phyloP scores from a whole-genome alignment of 1,284 basidiomycete genomes.

The Meira miltonrushii region DNA sequence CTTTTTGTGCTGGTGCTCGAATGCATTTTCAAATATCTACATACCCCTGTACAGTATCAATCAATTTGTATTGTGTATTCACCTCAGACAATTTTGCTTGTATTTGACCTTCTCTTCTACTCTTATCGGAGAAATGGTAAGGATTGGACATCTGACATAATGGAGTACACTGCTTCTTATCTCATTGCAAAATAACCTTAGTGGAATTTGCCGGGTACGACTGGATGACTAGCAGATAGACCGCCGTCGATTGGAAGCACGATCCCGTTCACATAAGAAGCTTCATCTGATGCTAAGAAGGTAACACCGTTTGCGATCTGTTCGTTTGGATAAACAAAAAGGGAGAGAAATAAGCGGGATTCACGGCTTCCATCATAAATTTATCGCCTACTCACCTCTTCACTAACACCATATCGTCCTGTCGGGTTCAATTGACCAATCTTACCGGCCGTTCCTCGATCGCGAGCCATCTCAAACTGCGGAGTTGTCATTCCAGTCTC shows the following conservation, averaged over 20 bases:
- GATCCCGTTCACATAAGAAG: constrained; percentile 84
- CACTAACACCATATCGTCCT: constrained; percentile 60
- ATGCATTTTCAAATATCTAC: too few species aligned
- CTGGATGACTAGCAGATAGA: constrained; percentile 67
- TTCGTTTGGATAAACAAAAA: constrained; percentile 4
- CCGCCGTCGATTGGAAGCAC: constrained; percentile 82
- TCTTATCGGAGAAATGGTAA: too few species aligned
- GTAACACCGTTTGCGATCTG: constrained; percentile 75
- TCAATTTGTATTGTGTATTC: too few species aligned
- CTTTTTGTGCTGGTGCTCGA: too few species aligned
- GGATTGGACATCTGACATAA: too few species aligned
- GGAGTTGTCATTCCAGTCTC: constrained; percentile 77
- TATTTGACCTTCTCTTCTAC: too few species aligned
- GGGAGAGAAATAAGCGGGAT: neutral
- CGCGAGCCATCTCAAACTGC: constrained; percentile 71
- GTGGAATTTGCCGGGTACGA: constrained; percentile 61
- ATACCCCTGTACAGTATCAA: too few species aligned
- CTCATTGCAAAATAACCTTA: too few species aligned
- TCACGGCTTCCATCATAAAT: neutral
- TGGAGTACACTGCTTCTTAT: too few species aligned
- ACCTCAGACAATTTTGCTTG: too few species aligned
- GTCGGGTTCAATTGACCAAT: constrained; percentile 82
- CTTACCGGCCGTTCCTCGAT: constrained; percentile 66
- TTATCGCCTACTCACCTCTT: constrained; percentile 42
- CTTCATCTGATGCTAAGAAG: constrained; percentile 79